phyloP scores from a whole-genome alignment of 2,329 filamentous ascomycete species.

The Alternaria rosae region DNA sequence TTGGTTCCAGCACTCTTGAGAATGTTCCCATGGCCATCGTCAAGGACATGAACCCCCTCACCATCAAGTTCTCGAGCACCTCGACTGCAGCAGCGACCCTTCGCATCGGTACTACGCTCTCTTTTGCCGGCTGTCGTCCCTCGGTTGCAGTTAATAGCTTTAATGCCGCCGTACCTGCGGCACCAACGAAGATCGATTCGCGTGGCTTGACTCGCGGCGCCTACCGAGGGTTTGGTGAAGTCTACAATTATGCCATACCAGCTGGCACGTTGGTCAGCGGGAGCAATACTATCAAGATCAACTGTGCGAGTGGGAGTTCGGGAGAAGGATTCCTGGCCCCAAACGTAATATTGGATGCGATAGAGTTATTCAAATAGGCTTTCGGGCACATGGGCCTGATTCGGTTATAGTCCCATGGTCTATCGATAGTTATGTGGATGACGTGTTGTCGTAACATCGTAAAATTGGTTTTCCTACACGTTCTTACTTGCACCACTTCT shows the following conservation, averaged over 20 bases:
- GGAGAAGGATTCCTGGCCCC: slow-evolving; percentile 65
- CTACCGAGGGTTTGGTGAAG: slow-evolving; percentile 69
- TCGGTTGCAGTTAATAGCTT: slow-evolving; percentile 65
- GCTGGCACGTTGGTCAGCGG: slow-evolving; percentile 66
- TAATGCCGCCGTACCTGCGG: slow-evolving; percentile 57
- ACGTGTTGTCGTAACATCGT: neutral
- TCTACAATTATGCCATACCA: slow-evolving; percentile 69
- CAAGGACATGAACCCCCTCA: slow-evolving; percentile 67
- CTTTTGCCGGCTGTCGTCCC: slow-evolving; percentile 67
- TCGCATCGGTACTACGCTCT: slow-evolving; percentile 69
- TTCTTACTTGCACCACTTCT: neutral
- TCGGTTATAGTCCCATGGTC: neutral
- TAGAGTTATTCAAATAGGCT: slow-evolving; percentile 41
- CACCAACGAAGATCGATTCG: slow-evolving; percentile 69
- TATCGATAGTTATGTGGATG: neutral
- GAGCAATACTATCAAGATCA: slow-evolving; percentile 68
- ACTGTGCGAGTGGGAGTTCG: slow-evolving; percentile 65
- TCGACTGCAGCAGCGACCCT: slow-evolving; percentile 64
- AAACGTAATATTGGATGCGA: slow-evolving; percentile 56
- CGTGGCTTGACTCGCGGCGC: slow-evolving; percentile 71
- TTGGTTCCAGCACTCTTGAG: slow-evolving; percentile 60
- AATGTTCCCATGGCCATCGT: slow-evolving; percentile 73
- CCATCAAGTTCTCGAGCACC: slow-evolving; percentile 65
- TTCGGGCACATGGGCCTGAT: neutral
- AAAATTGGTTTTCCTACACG: neutral